Conservation (phyloP, 2,329 filamentous ascomycete genomes). For the Domatiomyces globalis region DNA sequence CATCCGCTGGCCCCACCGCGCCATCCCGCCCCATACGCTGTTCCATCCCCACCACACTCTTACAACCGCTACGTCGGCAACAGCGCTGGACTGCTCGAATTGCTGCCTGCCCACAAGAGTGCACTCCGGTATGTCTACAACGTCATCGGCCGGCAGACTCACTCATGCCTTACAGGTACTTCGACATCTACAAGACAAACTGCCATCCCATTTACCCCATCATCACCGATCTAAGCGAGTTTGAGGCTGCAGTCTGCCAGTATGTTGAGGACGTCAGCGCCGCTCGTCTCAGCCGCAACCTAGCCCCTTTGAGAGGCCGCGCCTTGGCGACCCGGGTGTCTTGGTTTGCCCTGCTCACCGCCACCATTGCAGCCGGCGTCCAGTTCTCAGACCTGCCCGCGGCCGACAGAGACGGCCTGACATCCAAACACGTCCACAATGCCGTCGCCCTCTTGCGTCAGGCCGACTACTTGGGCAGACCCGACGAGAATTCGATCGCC, state of each 20-base stretch:
- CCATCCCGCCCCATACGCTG: background rate
- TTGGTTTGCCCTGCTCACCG: slow-evolving; percentile 3
- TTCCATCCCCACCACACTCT: background rate
- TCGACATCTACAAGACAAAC: slow-evolving; percentile 1
- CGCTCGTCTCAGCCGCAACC: background rate
- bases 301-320: background rate
- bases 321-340: background rate
- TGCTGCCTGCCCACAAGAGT: background rate
- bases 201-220: slow-evolving; percentile 3
- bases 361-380: slow-evolving; percentile 1
- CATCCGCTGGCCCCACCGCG: background rate
- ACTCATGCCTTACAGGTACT: background rate
- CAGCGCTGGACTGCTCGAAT: background rate
- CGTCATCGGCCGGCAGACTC: background rate
- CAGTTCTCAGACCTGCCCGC: slow-evolving; percentile 2
- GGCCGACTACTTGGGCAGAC: slow-evolving; percentile 3
- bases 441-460: slow-evolving; percentile 1
- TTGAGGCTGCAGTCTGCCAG: slow-evolving; percentile 2
- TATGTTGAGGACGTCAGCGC: slow-evolving; percentile 4
- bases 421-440: slow-evolving; percentile 1
- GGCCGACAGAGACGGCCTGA: background rate
- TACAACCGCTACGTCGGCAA: background rate
- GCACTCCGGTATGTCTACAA: background rate
- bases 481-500: slow-evolving; percentile 1
- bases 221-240: slow-evolving; percentile 2